These are phyloP conservation scores for Triticum turgidum DNA, from an alignment of 176 grass and related monocot genomes.

Conservation along the genomic window DNA sequence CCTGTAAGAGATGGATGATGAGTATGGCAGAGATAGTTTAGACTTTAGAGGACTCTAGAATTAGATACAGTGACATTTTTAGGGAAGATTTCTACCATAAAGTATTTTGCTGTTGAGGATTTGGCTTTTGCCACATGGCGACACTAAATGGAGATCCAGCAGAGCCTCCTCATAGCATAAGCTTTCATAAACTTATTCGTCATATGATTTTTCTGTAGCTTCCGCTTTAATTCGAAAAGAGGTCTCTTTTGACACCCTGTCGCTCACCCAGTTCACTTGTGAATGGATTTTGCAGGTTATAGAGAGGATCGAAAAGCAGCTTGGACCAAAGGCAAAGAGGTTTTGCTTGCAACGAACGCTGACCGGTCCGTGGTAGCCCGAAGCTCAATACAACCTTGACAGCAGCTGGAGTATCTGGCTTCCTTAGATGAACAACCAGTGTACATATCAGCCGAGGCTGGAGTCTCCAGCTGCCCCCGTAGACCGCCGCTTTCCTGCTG, in stretches of 20 bases:
- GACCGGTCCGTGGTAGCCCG: constrained; percentile 65
- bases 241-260: background rate
- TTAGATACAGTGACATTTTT: no score
- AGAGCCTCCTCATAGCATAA: no score
- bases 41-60: no score
- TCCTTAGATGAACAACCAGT: constrained; percentile 29
- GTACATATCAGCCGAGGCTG: constrained; percentile 41
- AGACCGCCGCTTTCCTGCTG: background rate
- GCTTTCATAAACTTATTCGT: no score
- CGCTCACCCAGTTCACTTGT: constrained; percentile 18
- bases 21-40: no score
- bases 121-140: no score
- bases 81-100: no score
- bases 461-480: background rate
- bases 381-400: constrained; percentile 18
- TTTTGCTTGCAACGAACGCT: constrained; percentile 59
- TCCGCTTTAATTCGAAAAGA: background rate
- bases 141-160: no score
- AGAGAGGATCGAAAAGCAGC: constrained; percentile 54
- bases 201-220: background rate
- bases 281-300: constrained; percentile 46
- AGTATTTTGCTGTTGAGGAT: no score
- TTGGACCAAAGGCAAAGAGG: constrained; percentile 60
- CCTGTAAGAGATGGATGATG: no score
- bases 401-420: background rate